These are phyloP conservation scores for Diphasiastrum complanatum DNA, from an alignment of 83 land plant species.

Conservation along the genomic window DNA sequence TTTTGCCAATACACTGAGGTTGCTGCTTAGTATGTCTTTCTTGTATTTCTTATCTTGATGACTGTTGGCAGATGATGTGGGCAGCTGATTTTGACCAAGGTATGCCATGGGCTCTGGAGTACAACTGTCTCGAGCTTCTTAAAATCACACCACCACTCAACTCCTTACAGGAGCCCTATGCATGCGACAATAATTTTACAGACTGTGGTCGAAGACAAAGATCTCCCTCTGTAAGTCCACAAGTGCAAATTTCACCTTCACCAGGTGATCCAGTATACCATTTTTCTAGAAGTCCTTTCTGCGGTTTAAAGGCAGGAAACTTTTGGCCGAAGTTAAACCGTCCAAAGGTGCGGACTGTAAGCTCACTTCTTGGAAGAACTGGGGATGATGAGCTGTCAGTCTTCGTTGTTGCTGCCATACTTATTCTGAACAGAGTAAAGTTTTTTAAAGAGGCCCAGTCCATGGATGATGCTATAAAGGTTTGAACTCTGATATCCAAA, in stretches of 20 bases:
- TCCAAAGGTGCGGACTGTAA: background rate
- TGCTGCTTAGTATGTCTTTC: too few species aligned
- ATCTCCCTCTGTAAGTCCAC: too few species aligned
- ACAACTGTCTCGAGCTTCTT: slow-evolving; percentile 55
- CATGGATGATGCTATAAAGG: slow-evolving; percentile 14
- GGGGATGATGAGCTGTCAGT: slow-evolving; percentile 14
- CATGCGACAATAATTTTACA: too few species aligned
- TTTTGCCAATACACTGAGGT: too few species aligned
- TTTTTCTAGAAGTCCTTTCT: too few species aligned
- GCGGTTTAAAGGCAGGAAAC: too few species aligned
- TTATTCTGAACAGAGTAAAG: slow-evolving; percentile 4
- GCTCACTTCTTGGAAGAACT: background rate
- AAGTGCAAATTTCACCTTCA: too few species aligned
- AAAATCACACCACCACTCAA: too few species aligned
- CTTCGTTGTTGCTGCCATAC: slow-evolving; percentile 6
- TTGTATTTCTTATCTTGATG: background rate
- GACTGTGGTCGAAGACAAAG: too few species aligned
- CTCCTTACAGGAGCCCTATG: too few species aligned
- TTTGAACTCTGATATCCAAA: background rate
- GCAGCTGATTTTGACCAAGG: slow-evolving; percentile 86
- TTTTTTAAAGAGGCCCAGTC: slow-evolving; percentile 16
- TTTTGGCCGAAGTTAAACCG: too few species aligned
- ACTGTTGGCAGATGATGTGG: slow-evolving; percentile 78
- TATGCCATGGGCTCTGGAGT: slow-evolving; percentile 40
- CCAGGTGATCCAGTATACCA: too few species aligned